Evolutionary conservation across 2,329 filamentous ascomycete species (phyloP), one percentile per base, ranked within the genome.

Genomic region (Cryphonectria nitschkei): DNA sequence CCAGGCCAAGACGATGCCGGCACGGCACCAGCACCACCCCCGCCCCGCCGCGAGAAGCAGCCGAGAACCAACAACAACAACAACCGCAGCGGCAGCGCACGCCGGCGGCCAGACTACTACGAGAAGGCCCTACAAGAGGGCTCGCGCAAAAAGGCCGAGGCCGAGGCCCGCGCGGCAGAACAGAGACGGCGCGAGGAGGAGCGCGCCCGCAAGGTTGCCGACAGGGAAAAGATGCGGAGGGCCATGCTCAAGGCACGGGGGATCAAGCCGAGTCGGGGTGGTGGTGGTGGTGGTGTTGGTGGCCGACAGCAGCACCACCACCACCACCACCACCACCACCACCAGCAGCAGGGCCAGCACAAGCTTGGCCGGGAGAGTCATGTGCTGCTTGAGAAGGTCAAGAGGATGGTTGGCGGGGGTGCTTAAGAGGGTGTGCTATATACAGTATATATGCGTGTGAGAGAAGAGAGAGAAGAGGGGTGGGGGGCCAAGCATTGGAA

Each of bases 301-400:
- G 37, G 19, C 26, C 26, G 26, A 26, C 26, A 26, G 26, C 26
- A 26, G 26, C 26, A 26, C 26, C 26, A 26, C 26, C 26, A 26
- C 26, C 26, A 26, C 26, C 26, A 26, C 26, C 26, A 26, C 6
- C 32, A n/a, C 34, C 19, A n/a, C 4, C 37, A 62, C 1, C 32
- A 62, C 39, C 81, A 77, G 74, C 79, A 84, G 75, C 88, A 92
- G 78, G 93, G 93, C 14, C 90, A 92, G 82, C 88, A 92, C 80
- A 95, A 93, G 82, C 80, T 97, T 64, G 94, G 94, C 1, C 86
- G 93, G 72, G 94, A 97, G 84, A 95, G 94, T 76, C 87, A 86
- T 46, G 85, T 95, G 52, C 76, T 97, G 76, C 82, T 97, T 69
- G 92, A 94, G 77, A 93, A 91, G 81, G 91, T 95, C 46, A 91